These are phyloP conservation scores for Anthostomella pinea DNA, from an alignment of 2,329 filamentous ascomycete genomes.

Conservation along the genomic window DNA sequence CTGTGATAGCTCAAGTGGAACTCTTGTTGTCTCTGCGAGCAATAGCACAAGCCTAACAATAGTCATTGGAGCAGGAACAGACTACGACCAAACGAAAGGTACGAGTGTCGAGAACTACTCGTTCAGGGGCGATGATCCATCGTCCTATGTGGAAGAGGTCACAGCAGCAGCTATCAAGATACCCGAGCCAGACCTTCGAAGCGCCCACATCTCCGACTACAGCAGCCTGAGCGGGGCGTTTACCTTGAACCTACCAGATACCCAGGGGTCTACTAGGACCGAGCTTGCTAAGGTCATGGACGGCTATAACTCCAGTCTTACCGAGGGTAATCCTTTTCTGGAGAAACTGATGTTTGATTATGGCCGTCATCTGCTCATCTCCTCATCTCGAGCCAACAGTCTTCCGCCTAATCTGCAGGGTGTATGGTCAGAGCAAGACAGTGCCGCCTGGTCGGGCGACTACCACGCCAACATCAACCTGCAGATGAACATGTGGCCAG, in stretches of 20 bases:
- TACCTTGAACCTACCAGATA: constrained; percentile 43
- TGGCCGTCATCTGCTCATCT: constrained; percentile 52
- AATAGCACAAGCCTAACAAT: constrained; percentile 32
- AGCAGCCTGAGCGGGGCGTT: constrained; percentile 38
- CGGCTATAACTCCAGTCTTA: constrained; percentile 28
- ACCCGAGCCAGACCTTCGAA: constrained; percentile 29
- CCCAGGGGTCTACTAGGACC: constrained; percentile 35
- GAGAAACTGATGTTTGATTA: constrained; percentile 53
- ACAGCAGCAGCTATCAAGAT: constrained; percentile 34
- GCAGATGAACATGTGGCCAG: constrained; percentile 60
- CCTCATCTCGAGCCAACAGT: constrained; percentile 47
- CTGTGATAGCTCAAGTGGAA: constrained; percentile 12
- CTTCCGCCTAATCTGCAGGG: constrained; percentile 58
- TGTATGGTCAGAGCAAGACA: constrained; percentile 45
- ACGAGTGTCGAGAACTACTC: constrained; percentile 41
- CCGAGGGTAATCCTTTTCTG: constrained; percentile 46
- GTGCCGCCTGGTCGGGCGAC: constrained; percentile 50
- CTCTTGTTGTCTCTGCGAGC: constrained; percentile 27
- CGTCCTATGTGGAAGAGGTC: constrained; percentile 32
- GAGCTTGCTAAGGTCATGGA: constrained; percentile 37
- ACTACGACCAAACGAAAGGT: constrained; percentile 50
- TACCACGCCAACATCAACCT: constrained; percentile 60
- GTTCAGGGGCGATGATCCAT: constrained; percentile 48
- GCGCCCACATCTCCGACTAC: constrained; percentile 41
- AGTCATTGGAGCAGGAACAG: constrained; percentile 43